Conservation (phyloP, 73 alveolate species). For the Paramecium octaurelia region DNA sequence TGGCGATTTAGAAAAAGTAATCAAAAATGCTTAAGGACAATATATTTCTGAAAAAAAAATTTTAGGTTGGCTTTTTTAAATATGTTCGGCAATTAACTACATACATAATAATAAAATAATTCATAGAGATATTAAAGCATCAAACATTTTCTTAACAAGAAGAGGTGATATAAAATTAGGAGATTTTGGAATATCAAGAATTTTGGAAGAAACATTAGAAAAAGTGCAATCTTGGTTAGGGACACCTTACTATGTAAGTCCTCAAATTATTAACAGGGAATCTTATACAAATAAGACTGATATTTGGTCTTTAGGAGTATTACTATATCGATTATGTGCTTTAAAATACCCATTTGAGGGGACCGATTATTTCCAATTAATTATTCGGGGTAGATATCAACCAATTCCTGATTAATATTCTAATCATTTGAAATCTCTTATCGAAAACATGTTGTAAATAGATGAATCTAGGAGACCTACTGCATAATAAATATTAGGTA, state of each 20-base stretch:
- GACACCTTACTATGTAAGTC: conserved; percentile 91
- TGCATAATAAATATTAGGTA: conserved; percentile 74
- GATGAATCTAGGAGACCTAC: conserved; percentile 85
- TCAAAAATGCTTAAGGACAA: conserved; percentile 60
- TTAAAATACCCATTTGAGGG: conserved; percentile 89
- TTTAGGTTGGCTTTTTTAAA: conserved; percentile 84
- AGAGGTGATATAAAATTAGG: conserved; percentile 92
- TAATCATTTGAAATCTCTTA: conserved; percentile 70
- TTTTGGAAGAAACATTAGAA: conserved; percentile 72
- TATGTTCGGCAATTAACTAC: conserved; percentile 92
- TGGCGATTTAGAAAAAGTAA: conserved; percentile 64
- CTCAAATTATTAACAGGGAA: conserved; percentile 81
- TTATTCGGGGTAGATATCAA: conserved; percentile 76
- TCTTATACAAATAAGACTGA: conserved; percentile 83
- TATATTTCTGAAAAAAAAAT: conserved; percentile 82
- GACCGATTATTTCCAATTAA: neutral
- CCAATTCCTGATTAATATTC: conserved; percentile 79
- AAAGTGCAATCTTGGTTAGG: conserved; percentile 92
- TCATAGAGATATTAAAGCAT: conserved; percentile 94
- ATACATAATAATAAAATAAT: conserved; percentile 92
- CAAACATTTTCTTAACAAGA: conserved; percentile 92
- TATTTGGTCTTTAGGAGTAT: conserved; percentile 90
- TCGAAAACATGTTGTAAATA: conserved; percentile 69
- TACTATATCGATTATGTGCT: conserved; percentile 89
- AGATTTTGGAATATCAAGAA: conserved; percentile 94